A percentile compares a stretch with the other conserved stretches of the same genome.
phyloP scores from a whole-genome alignment of 306 rosid genomes.

The Sophora flavescens region DNA sequence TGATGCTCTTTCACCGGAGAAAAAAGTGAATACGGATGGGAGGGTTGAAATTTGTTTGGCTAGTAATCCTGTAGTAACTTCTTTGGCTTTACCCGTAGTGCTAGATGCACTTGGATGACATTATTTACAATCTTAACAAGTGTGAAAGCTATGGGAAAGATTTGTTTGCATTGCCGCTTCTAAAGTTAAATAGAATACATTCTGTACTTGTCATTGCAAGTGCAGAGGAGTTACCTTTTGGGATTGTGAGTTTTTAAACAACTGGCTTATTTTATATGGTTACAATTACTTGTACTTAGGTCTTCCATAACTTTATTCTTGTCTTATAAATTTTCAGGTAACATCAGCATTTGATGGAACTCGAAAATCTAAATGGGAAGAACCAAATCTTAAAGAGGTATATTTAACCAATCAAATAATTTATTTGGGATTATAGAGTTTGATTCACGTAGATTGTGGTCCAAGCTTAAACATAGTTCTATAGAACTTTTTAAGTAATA shows the following conservation, averaged over 20 bases:
- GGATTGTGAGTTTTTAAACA: constrained; percentile 78
- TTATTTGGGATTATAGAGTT: constrained; percentile 34
- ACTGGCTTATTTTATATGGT: constrained; percentile 45
- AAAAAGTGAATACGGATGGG: constrained; percentile 63
- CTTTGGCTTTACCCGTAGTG: constrained; percentile 83
- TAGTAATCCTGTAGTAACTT: constrained; percentile 68
- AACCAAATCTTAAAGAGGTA: constrained; percentile 90
- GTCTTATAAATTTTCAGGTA: constrained; percentile 61
- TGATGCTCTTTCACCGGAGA: constrained; percentile 63
- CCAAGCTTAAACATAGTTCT: constrained; percentile 15
- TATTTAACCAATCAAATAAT: constrained; percentile 34
- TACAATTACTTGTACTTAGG: constrained; percentile 38
- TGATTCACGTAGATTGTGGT: constrained; percentile 5
- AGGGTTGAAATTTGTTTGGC: constrained; percentile 71
- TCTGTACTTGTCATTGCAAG: constrained; percentile 85
- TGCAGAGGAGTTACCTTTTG: constrained; percentile 92
- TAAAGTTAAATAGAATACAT: constrained; percentile 83
- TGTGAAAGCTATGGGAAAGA: constrained; percentile 62
- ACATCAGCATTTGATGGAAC: constrained; percentile 95
- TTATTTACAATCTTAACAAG: constrained; percentile 60
- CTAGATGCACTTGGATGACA: constrained; percentile 76
- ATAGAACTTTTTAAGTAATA: constrained; percentile 27
- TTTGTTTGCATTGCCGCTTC: constrained; percentile 68
- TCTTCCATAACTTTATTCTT: constrained; percentile 40
- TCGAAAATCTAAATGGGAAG: constrained; percentile 86